Base-by-base conservation (phyloP, 2,329 filamentous ascomycete genomes). In the Amesomyces nigricolor region DNA sequence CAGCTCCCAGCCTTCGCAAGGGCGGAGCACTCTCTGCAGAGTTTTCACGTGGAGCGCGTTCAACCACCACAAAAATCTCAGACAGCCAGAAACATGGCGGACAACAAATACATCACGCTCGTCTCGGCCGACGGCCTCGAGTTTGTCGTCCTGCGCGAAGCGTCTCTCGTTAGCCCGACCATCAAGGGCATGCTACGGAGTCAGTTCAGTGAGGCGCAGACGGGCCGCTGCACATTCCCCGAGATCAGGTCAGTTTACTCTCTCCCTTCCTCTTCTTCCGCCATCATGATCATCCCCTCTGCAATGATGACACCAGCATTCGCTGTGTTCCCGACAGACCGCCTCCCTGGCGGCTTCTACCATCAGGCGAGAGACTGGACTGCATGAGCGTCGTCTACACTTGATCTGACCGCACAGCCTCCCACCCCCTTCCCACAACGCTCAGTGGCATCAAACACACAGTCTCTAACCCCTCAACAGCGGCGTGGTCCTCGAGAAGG, bases 71-170 rank as follows among this genome's bases (percentile, higher is more conserved):
- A 17, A 32, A 40, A 16, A 32, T 13, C 11, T 35, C 32, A 35
- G 9, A 9, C 8, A 9, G 32, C 32, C 32, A n/a, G 8, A 39
- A 63, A 62, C 68, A 67, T 64, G 58, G 40, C 54, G 13, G 59
- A 57, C 8, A 82, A 79, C 71, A 84, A 89, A 66, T 91, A 90
- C 70, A 80, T 91, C 61, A 91, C 88, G 5, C 81, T 92, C 51
- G 78, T 91, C 42, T 90, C 87, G 0, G 79, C 77, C 62, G 88
- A 92, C 70, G 86, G 82, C 64, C 90, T 83, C 68, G 87, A 90
- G 73, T 91, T 89, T 68, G 82, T 88, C 60, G 78, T 91, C 50
- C 75, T 87, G 53, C 83, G 87, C 52, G 85, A 88, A 48, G 85
- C 87, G 2, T 83, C 87, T 57, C 76, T 82, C 65, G 75, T 88